These are phyloP conservation scores for Hibiscus trionum DNA, from an alignment of 345 rosid genomes.

Conservation along the genomic window DNA sequence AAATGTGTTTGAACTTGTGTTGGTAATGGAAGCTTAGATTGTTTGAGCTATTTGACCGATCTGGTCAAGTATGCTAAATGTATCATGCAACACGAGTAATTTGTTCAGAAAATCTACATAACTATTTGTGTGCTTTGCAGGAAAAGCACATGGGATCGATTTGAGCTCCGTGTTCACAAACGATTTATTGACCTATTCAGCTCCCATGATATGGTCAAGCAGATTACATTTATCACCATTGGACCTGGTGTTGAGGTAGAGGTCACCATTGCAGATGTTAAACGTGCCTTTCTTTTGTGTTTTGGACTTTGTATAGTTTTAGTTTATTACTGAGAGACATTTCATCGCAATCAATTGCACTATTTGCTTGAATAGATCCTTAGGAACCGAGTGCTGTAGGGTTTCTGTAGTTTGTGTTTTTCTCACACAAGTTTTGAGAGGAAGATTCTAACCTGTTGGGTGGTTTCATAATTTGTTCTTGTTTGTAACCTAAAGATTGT, in stretches of 20 bases:
- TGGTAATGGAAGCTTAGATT: too few species aligned
- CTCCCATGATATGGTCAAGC: conserved; percentile 71
- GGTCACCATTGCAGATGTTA: conserved; percentile 58
- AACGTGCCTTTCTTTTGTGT: conserved; percentile 1
- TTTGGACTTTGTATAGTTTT: background rate
- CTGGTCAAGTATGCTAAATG: background rate
- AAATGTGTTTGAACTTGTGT: too few species aligned
- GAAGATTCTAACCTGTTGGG: too few species aligned
- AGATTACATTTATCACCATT: conserved; percentile 66
- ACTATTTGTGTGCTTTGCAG: conserved; percentile 18
- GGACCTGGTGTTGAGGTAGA: conserved; percentile 77
- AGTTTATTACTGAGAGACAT: background rate
- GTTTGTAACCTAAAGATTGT: conserved; percentile 14
- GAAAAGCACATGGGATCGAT: conserved; percentile 68
- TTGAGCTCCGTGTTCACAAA: conserved; percentile 70
- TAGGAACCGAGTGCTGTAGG: background rate
- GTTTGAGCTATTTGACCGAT: too few species aligned
- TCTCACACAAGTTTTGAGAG: background rate
- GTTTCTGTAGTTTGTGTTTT: conserved; percentile 3
- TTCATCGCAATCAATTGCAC: too few species aligned
- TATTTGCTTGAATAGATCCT: background rate
- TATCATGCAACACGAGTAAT: background rate
- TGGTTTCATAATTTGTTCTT: background rate
- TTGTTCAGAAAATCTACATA: background rate
- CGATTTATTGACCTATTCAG: conserved; percentile 71